phyloP scores from a whole-genome alignment of 2,329 filamentous ascomycete species.

The Truncatella angustata region DNA sequence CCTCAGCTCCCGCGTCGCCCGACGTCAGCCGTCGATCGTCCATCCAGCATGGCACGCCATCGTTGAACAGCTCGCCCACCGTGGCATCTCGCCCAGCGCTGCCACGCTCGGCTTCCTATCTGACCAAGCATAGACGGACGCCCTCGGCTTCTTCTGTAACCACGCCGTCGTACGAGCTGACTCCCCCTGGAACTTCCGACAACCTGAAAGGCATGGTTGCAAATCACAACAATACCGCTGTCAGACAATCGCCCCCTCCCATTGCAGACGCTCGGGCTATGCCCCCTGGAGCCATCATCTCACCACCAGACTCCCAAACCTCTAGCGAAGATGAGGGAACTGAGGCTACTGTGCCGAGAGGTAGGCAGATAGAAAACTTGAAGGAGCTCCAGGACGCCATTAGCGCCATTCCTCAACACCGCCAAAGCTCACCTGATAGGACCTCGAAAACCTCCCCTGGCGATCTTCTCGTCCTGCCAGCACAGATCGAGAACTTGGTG shows the following conservation, averaged over 20 bases:
- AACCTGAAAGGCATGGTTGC: constrained; percentile 45
- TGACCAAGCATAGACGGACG: constrained; percentile 62
- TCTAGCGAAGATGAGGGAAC: constrained; percentile 78
- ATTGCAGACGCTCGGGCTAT: constrained; percentile 70
- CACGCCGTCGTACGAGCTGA: constrained; percentile 37
- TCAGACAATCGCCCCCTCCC: constrained; percentile 83
- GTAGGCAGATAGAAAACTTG: constrained; percentile 50
- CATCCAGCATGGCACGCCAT: constrained; percentile 36
- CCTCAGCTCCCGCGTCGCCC: constrained; percentile 57
- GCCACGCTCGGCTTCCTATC: constrained; percentile 64
- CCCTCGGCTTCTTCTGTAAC: constrained; percentile 39
- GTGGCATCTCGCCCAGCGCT: constrained; percentile 44
- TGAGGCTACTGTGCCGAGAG: constrained; percentile 33
- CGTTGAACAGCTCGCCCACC: neutral
- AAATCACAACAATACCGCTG: constrained; percentile 47
- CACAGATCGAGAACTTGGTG: constrained; percentile 28
- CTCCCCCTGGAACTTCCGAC: constrained; percentile 49
- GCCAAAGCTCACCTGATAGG: constrained; percentile 53
- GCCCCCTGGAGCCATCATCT: constrained; percentile 81
- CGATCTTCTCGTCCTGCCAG: constrained; percentile 34
- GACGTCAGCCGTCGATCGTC: constrained; percentile 58
- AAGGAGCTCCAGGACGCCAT: constrained; percentile 79
- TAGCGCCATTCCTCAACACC: constrained; percentile 69
- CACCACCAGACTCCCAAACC: constrained; percentile 74
- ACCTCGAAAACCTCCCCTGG: constrained; percentile 29